phyloP scores from a whole-genome alignment of 495 filamentous ascomycete genomes.

The Acidomyces sp. region DNA sequence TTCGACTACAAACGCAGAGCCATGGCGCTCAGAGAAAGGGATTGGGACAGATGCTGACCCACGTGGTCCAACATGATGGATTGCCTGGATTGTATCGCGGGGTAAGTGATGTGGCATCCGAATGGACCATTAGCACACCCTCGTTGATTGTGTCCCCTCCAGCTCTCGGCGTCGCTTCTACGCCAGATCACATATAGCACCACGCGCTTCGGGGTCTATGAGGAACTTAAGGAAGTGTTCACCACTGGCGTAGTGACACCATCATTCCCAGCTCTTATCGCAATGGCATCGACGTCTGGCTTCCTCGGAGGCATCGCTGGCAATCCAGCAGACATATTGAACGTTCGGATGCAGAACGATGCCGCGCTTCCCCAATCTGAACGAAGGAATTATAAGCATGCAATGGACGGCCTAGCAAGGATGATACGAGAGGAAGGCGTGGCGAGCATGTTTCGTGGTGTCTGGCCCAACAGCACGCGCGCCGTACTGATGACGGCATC shows the following conservation, averaged over 20 bases:
- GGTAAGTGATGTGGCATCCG: slow-evolving; percentile 31
- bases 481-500: slow-evolving; percentile 88
- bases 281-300: slow-evolving; percentile 68
- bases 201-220: slow-evolving; percentile 87
- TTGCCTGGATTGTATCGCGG: slow-evolving; percentile 70
- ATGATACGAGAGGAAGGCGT: slow-evolving; percentile 73
- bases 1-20: slow-evolving; percentile 66
- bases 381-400: slow-evolving; percentile 79
- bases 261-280: slow-evolving; percentile 58
- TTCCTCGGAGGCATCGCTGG: slow-evolving; percentile 82
- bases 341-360: slow-evolving; percentile 98
- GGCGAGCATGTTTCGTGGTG: slow-evolving; percentile 64
- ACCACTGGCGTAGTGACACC: slow-evolving; percentile 39
- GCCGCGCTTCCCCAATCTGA: slow-evolving; percentile 59
- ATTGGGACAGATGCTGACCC: slow-evolving; percentile 70
- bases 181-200: slow-evolving; percentile 85
- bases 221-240: slow-evolving; percentile 68
- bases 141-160: not conserved
- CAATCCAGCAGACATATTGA: slow-evolving; percentile 89
- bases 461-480: slow-evolving; percentile 79
- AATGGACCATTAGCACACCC: not conserved
- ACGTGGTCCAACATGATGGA: slow-evolving; percentile 56
- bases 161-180: slow-evolving; percentile 82
- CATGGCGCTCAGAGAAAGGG: slow-evolving; percentile 34
- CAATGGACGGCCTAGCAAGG: slow-evolving; percentile 69